Evolutionary conservation across 2,329 filamentous ascomycete genomes (phyloP).

Genomic region (Stagonosporopsis cucurbitacearum): DNA sequence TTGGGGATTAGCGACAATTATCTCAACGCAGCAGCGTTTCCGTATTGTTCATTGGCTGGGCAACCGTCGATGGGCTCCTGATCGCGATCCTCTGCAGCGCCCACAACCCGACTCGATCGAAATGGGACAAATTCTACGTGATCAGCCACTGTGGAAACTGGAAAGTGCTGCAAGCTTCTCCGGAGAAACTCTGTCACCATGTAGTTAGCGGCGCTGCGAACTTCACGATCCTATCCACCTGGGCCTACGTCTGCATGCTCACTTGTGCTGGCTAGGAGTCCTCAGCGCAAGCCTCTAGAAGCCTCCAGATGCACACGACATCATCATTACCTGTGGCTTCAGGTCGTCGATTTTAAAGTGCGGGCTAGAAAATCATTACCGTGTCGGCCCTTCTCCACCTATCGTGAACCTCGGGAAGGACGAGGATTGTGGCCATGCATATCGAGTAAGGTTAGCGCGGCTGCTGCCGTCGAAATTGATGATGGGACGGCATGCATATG

Average conservation of each 20-base stretch:
- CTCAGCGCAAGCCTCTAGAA: conserved; percentile 4
- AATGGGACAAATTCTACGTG: neutral
- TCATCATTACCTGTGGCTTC: conserved; percentile 4
- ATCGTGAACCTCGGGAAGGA: conserved; percentile 5
- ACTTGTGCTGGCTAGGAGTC: neutral
- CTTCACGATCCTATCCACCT: neutral
- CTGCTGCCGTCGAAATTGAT: neutral
- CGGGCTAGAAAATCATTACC: conserved; percentile 8
- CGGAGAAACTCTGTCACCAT: neutral
- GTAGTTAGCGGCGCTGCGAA: conserved; percentile 2
- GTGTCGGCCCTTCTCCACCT: conserved; percentile 11
- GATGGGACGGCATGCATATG: neutral
- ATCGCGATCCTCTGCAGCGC: conserved; percentile 11
- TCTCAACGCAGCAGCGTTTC: neutral
- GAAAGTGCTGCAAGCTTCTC: conserved; percentile 5
- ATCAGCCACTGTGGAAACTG: conserved; percentile 6
- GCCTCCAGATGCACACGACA: conserved; percentile 11
- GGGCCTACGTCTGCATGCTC: conserved; percentile 6
- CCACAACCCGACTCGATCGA: conserved; percentile 9
- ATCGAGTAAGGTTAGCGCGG: conserved; percentile 4
- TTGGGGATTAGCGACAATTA: neutral
- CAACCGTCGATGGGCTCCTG: conserved; percentile 1
- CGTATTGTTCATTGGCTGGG: conserved; percentile 2
- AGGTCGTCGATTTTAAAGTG: conserved; percentile 11
- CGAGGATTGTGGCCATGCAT: neutral